Conservation (phyloP, 2,329 filamentous ascomycete species). For the Fusarium sororula region DNA sequence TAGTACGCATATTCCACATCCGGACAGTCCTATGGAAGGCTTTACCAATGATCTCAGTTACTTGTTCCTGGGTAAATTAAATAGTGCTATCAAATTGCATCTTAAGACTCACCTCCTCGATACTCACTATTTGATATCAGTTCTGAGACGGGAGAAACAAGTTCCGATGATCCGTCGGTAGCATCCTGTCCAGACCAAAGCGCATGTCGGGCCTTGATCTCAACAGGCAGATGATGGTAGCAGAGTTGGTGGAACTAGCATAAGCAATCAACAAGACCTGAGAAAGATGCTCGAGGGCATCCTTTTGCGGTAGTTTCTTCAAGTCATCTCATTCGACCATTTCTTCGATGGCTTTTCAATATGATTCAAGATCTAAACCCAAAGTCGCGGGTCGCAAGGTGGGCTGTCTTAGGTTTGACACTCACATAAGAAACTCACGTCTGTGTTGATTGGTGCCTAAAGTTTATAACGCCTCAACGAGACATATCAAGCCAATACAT, state of each 20-base stretch:
- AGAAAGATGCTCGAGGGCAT: accelerated
- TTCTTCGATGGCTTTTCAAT: accelerated
- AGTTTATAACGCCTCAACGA: too few species aligned
- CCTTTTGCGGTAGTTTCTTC: accelerated
- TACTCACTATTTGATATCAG: neutral
- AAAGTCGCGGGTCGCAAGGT: neutral
- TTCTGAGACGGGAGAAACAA: neutral
- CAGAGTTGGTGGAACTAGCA: neutral
- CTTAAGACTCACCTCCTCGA: neutral
- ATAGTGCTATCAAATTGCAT: accelerated
- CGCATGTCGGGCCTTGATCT: accelerated
- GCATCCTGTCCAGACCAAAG: neutral
- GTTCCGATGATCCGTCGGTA: neutral
- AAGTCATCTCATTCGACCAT: neutral
- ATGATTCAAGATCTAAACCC: neutral
- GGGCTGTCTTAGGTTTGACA: too few species aligned
- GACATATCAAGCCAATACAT: too few species aligned
- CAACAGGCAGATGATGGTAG: neutral
- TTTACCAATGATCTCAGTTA: neutral
- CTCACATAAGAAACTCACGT: neutral
- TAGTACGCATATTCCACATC: neutral
- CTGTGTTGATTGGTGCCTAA: too few species aligned
- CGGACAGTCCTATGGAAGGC: neutral
- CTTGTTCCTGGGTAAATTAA: accelerated
- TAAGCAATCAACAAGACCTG: neutral